Evolutionary conservation across 257 asterid species (phyloP), one percentile per base, ranked within the genome.

Genomic region (Osmanthus fragrans): DNA sequence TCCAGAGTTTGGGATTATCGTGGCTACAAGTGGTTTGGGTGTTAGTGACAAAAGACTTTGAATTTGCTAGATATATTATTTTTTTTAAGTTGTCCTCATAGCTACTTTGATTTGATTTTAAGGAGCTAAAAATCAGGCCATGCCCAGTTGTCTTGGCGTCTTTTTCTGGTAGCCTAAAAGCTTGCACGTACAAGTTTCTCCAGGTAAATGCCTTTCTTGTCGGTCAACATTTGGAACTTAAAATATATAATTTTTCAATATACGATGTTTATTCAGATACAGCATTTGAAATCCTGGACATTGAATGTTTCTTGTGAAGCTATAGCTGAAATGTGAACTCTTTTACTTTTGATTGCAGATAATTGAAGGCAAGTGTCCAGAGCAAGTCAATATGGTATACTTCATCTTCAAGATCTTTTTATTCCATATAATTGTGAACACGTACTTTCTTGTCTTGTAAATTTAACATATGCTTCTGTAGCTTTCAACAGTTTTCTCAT

Each of bases 61-160:
- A 37, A 37, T 37, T 60, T 71, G 72, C 74, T 77, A 27, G 21
- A 49, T 10, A 16, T 13, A 49, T 25, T 58, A 37, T 5, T 27
- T n/a, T n/a, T 69, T 27, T 36, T 23, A 45, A 11, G 39, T 68
- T 25, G 42, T 74, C 58, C 63, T 79, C 36, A 42, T 16, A 11
- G 34, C 39, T 51, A 58, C 8, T 70, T 72, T 51, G 7, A 32
- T 79, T 63, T 75, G 16, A 69, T 70, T 16, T 69, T 80, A 79
- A 95, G 99, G 98, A 96, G 87, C 92, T 96, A 54, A 93, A 87
- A 86, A 74, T 84, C 77, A 87, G 91, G 84, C 97, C 97, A 30
- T 85, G 97, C 85, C 98, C 99, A 18, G 88, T 96, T 72, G 92
- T 96, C 79, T 88, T 96, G 79, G 97, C 97, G 66, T 96, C 99